A percentile compares a stretch with the other conserved stretches of the same genome.
These are phyloP conservation scores for Erysimum cheiranthoides DNA, from an alignment of 345 rosid species.

Conservation along the genomic window DNA sequence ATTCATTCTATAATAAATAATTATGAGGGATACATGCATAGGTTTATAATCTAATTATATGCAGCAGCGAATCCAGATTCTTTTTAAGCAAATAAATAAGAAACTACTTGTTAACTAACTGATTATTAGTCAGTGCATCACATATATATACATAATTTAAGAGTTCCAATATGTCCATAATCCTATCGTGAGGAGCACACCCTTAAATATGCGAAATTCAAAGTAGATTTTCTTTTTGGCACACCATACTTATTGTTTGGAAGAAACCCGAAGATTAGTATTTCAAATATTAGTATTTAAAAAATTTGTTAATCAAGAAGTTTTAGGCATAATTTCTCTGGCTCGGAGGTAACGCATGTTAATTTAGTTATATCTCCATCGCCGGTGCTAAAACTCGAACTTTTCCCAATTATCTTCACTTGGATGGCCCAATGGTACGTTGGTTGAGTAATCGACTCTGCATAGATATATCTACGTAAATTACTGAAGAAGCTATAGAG, in stretches of 20 bases:
- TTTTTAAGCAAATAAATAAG: neutral
- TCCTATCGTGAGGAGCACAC: constrained; percentile 40
- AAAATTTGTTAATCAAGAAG: too few relatives aligned
- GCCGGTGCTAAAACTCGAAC: too few relatives aligned
- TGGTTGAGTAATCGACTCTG: neutral
- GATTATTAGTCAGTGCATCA: constrained; percentile 25
- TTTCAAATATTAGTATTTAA: too few relatives aligned
- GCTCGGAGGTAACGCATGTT: too few relatives aligned
- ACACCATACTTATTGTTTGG: too few relatives aligned
- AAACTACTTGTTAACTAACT: constrained; percentile 17
- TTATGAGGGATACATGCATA: constrained; percentile 32
- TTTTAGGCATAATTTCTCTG: too few relatives aligned
- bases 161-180: constrained; percentile 58
- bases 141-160: constrained; percentile 23
- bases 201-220: constrained; percentile 27
- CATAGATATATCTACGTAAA: neutral
- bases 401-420: neutral
- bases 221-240: neutral
- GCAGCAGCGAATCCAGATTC: constrained; percentile 20
- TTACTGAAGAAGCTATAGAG: constrained; percentile 5
- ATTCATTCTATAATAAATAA: constrained; percentile 30
- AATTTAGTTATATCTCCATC: too few relatives aligned
- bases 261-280: too few relatives aligned
- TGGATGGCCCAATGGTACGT: neutral
- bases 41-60: constrained; percentile 29